Evolutionary conservation across 2,329 filamentous ascomycete species (phyloP), one percentile per base, ranked within the genome.

Genomic region (Didymella arachidicola): DNA sequence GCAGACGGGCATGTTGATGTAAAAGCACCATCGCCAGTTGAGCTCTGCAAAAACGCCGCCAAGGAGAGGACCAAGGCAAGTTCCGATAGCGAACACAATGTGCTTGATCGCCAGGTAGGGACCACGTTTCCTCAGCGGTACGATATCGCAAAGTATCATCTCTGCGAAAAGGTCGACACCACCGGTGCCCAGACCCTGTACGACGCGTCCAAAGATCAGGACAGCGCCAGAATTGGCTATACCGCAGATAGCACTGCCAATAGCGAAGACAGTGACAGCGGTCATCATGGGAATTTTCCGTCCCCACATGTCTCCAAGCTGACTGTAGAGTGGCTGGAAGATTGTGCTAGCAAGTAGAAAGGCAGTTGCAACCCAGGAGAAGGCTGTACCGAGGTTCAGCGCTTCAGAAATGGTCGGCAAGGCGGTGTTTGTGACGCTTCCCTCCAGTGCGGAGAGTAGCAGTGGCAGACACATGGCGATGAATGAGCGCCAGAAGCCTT

Each of bases 221-320:
- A 81, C 80, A 0, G 62, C 66, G 0, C 73, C 75, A 7, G 63
- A 79, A 0, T 66, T 76, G 0, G 85, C 81, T 0, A 79, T 79
- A 0, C 83, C 85, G 41, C 76, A 79, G 3, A 88, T 75, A 0
- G 79, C 82, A 54, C 83, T 85, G 0, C 85, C 85, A 0, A 87
- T 63, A 0, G 75, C 77, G 58, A 86, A 86, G 1, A 84, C 59
- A 11, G 70, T 73, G 1, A 85, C 77, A 2, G 80, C 66, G 5
- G 61, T 27, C 36, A 75, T 71, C 63, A 72, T 72, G 5, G 69
- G 70, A 3, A 59, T 78, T 22, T 81, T 77, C 1, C 84, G 77
- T 3, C 85, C 84, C 60, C 82, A 86, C n/a, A 86, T 76, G 51
- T 85, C 79, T 14, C 80, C 77, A 0, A 83, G 61, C 61, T 86